phyloP scores from a whole-genome alignment of 208 protist genomes.

The Acanthamoeba sp. region DNA sequence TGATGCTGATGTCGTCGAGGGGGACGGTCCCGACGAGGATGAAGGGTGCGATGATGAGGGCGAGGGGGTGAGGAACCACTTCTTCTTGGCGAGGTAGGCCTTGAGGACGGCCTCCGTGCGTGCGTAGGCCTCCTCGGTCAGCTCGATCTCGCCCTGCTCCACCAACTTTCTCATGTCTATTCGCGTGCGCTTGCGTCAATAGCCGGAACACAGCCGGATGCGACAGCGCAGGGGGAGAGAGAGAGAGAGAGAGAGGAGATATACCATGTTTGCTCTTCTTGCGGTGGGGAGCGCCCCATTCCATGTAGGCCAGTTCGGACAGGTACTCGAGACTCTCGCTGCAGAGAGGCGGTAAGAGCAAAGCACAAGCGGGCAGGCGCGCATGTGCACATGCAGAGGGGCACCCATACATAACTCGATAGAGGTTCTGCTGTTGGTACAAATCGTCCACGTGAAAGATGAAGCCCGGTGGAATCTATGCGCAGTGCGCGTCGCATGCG shows the following conservation, averaged over 20 bases:
- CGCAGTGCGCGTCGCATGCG: too few relatives aligned
- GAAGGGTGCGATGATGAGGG: background rate
- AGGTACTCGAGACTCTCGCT: slow-evolving; percentile 44
- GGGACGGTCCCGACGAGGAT: too few relatives aligned
- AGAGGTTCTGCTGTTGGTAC: slow-evolving; percentile 24
- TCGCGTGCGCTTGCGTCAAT: background rate
- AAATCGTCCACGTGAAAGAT: slow-evolving; percentile 45
- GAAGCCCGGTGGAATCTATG: slow-evolving; percentile 4
- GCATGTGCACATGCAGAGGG: background rate
- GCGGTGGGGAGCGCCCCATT: slow-evolving; percentile 16
- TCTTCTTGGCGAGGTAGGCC: slow-evolving; percentile 20
- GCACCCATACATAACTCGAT: background rate
- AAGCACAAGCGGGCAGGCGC: background rate
- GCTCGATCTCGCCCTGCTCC: background rate
- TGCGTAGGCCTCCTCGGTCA: background rate
- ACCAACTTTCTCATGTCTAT: background rate
- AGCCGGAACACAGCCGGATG: too few relatives aligned
- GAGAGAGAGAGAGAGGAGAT: background rate
- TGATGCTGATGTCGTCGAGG: too few relatives aligned
- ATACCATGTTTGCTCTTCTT: background rate
- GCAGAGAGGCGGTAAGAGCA: background rate
- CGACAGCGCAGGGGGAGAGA: too few relatives aligned
- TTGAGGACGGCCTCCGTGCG: background rate
- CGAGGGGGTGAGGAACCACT: background rate
- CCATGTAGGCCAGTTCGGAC: slow-evolving; percentile 6